Evolutionary conservation across 768 basidiomycete genomes (phyloP).

Genomic region (Gymnopilus junonius): DNA sequence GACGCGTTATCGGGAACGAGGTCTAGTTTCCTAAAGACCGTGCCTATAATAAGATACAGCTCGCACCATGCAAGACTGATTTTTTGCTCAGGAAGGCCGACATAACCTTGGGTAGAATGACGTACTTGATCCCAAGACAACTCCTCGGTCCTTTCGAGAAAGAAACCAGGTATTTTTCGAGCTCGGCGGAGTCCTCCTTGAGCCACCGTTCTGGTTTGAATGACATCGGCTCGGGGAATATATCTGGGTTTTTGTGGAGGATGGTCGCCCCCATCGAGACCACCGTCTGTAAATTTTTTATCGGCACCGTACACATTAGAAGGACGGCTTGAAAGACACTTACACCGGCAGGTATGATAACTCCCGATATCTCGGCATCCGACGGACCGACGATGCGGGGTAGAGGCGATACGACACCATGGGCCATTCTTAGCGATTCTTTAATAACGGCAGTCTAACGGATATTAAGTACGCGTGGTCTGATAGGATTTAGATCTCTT

Average conservation of each 20-base stretch:
- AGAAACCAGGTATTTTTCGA: constrained; percentile 45
- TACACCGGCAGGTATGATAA: constrained; percentile 42
- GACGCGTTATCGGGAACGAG: constrained; percentile 35
- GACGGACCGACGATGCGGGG: constrained; percentile 42
- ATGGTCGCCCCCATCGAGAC: constrained; percentile 44
- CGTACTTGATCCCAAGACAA: constrained; percentile 49
- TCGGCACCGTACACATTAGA: neutral
- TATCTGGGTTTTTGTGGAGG: constrained; percentile 40
- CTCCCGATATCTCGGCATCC: constrained; percentile 38
- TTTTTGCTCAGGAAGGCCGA: neutral
- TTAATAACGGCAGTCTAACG: constrained; percentile 50
- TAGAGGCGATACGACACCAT: constrained; percentile 42
- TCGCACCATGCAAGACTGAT: constrained; percentile 48
- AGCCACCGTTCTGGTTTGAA: constrained; percentile 52
- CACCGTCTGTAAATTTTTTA: constrained; percentile 33
- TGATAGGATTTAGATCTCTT: constrained; percentile 14
- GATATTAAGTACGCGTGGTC: constrained; percentile 2
- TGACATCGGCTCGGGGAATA: constrained; percentile 43
- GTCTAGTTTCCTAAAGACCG: constrained; percentile 42
- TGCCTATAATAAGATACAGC: constrained; percentile 44
- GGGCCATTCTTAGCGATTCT: constrained; percentile 46
- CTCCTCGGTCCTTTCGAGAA: constrained; percentile 51
- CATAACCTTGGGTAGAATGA: neutral
- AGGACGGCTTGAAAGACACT: constrained; percentile 10
- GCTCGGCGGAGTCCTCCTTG: constrained; percentile 32